Evolutionary conservation across 169 alveolate genomes (phyloP).

Genomic region (Cryptosporidium ryanae): DNA sequence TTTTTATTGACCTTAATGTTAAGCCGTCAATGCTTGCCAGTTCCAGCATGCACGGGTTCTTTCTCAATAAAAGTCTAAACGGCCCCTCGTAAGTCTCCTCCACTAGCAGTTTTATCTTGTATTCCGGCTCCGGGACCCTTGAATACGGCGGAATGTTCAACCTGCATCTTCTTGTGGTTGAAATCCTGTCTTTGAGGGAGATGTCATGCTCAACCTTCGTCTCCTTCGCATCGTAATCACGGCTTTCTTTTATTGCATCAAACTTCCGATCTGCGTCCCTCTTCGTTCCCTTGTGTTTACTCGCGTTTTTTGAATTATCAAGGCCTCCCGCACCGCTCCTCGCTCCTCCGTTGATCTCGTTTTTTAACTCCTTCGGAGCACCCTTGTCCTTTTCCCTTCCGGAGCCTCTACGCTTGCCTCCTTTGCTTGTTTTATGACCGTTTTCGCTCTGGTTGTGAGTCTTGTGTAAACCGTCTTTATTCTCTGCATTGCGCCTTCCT

Average conservation of each 20-base stretch:
- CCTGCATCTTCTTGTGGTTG: constrained; percentile 7
- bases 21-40: constrained; percentile 49
- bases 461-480: no score
- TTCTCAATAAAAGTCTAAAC: constrained; percentile 17
- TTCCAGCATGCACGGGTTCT: constrained; percentile 20
- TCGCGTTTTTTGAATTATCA: no score
- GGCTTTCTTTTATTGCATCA: constrained; percentile 13
- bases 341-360: no score
- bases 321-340: no score
- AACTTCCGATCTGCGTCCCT: neutral
- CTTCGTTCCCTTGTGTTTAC: no score
- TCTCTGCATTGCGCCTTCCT: no score
- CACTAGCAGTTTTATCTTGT: constrained; percentile 6
- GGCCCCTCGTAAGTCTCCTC: constrained; percentile 62
- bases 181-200: constrained; percentile 10
- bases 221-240: neutral
- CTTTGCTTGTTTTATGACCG: no score
- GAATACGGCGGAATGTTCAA: constrained; percentile 56
- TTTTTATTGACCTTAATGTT: constrained; percentile 15
- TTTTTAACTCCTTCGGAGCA: no score
- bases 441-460: no score
- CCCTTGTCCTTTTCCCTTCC: no score
- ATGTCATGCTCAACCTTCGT: constrained; percentile 1
- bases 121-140: constrained; percentile 50
- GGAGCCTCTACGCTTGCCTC: no score